These are phyloP conservation scores for Fusarium sp. DNA, from an alignment of 2,329 filamentous ascomycete species.

Conservation along the genomic window DNA sequence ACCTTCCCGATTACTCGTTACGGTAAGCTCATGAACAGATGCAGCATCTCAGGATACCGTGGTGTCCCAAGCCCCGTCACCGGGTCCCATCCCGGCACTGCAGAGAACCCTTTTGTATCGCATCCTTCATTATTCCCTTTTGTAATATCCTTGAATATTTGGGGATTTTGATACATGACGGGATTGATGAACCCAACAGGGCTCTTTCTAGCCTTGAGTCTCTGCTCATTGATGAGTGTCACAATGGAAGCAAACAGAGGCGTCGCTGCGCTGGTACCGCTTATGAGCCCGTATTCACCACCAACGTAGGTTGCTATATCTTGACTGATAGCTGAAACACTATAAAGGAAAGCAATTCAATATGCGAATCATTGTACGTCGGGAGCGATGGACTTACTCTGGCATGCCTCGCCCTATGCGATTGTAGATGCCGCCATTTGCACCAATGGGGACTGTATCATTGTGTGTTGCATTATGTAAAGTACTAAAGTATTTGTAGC, in stretches of 20 bases:
- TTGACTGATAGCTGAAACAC: not conserved
- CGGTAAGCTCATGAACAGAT: not conserved
- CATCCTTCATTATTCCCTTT: not conserved
- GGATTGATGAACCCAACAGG: not conserved
- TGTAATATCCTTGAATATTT: not conserved
- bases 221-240: not conserved
- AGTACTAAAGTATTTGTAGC: not conserved
- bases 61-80: not conserved
- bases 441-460: not conserved
- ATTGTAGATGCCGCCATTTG: not conserved
- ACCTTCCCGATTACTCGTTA: not conserved
- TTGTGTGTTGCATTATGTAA: not conserved
- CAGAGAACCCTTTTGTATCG: not conserved
- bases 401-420: not conserved
- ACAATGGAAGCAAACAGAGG: not conserved
- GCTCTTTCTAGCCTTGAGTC: not conserved
- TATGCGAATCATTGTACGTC: rapidly evolving
- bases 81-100: not conserved
- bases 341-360: rapidly evolving
- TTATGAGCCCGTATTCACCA: not conserved
- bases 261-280: not conserved
- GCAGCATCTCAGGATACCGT: not conserved
- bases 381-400: not conserved
- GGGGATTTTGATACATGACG: not conserved
- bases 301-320: not conserved